Conservation (phyloP, 2,329 filamentous ascomycete genomes). For the Phialocephala sp. region DNA sequence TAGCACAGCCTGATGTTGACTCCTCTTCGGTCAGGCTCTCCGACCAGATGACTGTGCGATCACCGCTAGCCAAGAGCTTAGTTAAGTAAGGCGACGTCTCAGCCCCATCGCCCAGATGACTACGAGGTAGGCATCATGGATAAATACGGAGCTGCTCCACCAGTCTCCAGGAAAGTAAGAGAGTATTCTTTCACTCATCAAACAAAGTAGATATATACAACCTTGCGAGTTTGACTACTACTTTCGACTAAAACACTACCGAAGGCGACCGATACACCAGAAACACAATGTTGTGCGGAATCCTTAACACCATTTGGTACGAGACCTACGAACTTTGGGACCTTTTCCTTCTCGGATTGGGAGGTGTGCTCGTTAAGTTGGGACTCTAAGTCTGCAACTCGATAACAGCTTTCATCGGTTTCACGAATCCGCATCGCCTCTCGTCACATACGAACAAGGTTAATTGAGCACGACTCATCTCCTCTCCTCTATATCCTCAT, state of each 20-base stretch:
- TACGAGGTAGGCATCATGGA: not conserved
- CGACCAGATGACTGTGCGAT: constrained; percentile 6
- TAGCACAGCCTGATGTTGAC: not conserved
- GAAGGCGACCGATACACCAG: not conserved
- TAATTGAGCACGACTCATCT: not conserved
- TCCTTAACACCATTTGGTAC: constrained; percentile 33
- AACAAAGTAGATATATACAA: not conserved
- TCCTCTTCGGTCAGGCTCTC: not conserved
- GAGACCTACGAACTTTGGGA: constrained; percentile 39
- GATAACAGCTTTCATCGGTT: not conserved
- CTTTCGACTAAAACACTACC: not conserved
- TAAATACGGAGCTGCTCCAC: not conserved
- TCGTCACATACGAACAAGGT: not conserved
- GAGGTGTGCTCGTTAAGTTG: constrained; percentile 24
- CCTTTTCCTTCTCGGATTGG: constrained; percentile 29
- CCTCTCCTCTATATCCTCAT: not conserved
- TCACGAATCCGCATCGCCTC: not conserved
- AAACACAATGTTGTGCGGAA: constrained; percentile 29
- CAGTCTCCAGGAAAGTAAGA: not conserved
- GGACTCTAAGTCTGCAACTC: constrained; percentile 18
- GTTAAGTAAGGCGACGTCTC: constrained; percentile 2
- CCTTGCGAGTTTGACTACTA: not conserved
- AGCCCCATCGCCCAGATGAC: not conserved
- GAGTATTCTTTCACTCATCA: not conserved
- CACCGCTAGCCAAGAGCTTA: not conserved